Evolutionary conservation across 2,329 filamentous ascomycete genomes (phyloP), one percentile per base, ranked within the genome.

Genomic region (Dothistroma pini): DNA sequence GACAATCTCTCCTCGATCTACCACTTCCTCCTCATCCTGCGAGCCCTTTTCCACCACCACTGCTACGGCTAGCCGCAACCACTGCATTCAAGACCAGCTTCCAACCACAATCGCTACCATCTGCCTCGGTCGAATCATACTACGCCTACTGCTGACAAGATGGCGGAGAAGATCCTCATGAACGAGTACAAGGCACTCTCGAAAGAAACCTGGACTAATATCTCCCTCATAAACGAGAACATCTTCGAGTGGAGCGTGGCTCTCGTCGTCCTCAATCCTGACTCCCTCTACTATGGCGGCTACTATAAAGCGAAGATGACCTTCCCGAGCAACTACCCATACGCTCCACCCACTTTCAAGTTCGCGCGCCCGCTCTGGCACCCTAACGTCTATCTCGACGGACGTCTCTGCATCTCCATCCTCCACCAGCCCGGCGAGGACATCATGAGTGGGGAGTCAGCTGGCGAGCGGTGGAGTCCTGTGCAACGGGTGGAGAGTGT

Each of bases 401-500:
- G 93, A 70, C 88, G 88, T 68, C 84, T 97, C 50, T 97, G 95
- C 80, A 97, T 99, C 74, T 97, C 93, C 51, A 99, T 99, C 71
- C 86, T 99, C 11, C 93, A 99, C 76, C 84, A 86, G 19, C 92
- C 95, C 0, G 95, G 95, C 67, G 91, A 97, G 63, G 93, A 97
- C 73, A 86, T 89, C 68, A 93, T 93, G 81, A 96, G 93, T 0
- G 95, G 95, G 63, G 93, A 97, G 77, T 78, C 84, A 44, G 93
- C 95, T 7, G 89, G 88, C 61, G 95, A 97, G 78, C 89, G 93
- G 60, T 99, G 93, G 93, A 92, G 91, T 6, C 93, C 95, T 0
- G 87, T 95, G 4, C 93, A 97, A 75, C 90, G 93, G 21, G 93
- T 96, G 53, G 95, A 97, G 78, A 96, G 92, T 2, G 93, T 99